These are phyloP conservation scores for Quambalaria eucalypti DNA, from an alignment of 1,284 basidiomycete genomes.

Conservation along the genomic window DNA sequence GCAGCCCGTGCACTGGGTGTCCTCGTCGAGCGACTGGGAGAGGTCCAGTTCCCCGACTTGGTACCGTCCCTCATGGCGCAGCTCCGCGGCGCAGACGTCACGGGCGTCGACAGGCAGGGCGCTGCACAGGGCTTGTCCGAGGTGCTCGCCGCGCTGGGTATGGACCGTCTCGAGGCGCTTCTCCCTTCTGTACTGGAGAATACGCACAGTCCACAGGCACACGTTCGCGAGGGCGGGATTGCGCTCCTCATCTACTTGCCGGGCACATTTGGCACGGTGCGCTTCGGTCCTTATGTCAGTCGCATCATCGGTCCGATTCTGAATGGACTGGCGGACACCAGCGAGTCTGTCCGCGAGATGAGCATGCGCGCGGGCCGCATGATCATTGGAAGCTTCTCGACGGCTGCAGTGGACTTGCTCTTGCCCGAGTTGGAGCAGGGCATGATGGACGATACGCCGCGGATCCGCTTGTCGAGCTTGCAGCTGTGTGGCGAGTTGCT, in stretches of 20 bases:
- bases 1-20: slow-evolving; percentile 96
- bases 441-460: slow-evolving; percentile 89
- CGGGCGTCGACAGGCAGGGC: slow-evolving; percentile 91
- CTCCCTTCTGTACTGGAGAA: slow-evolving; percentile 79
- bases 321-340: slow-evolving; percentile 80
- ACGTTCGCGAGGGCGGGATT: slow-evolving; percentile 97
- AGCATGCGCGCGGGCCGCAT: slow-evolving; percentile 98
- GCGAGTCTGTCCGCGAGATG: slow-evolving; percentile 81
- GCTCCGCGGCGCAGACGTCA: slow-evolving; percentile 76
- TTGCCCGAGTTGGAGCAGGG: slow-evolving; percentile 89
- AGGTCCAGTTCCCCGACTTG: slow-evolving; percentile 88
- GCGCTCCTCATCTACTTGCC: slow-evolving; percentile 92
- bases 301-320: slow-evolving; percentile 91
- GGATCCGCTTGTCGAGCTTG: slow-evolving; percentile 82
- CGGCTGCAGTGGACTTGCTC: slow-evolving; percentile 81
- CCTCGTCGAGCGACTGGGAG: slow-evolving; percentile 89
- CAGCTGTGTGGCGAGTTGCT: slow-evolving; percentile 89
- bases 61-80: slow-evolving; percentile 81
- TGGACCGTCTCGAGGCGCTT: slow-evolving; percentile 89
- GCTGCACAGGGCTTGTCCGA: slow-evolving; percentile 96
- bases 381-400: slow-evolving; percentile 92
- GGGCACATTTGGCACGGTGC: slow-evolving; percentile 77
- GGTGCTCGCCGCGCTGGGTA: slow-evolving; percentile 87
- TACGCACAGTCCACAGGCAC: slow-evolving; percentile 76
- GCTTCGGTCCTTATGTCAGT: slow-evolving; percentile 90